phyloP scores from a whole-genome alignment of 2,329 filamentous ascomycete species.

The Ceratocystis destructans region DNA sequence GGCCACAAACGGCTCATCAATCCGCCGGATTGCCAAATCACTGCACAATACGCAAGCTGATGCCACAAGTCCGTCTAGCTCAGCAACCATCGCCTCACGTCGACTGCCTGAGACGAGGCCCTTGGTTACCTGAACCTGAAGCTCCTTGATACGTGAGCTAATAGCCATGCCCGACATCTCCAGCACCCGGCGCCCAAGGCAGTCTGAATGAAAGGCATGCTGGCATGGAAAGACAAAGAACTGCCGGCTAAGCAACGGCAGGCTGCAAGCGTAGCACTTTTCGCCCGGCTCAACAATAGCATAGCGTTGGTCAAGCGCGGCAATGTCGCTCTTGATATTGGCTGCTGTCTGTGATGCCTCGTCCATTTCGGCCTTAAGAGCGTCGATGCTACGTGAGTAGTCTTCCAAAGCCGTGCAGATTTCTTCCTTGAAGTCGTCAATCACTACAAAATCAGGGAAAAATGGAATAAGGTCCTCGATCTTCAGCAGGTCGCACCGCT shows the following conservation, averaged over 20 bases:
- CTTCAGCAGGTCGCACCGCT: constrained; percentile 75
- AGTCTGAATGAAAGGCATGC: constrained; percentile 94
- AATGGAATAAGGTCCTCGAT: constrained; percentile 97
- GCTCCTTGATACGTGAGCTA: constrained; percentile 66
- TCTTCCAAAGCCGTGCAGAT: constrained; percentile 89
- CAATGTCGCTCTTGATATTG: constrained; percentile 83
- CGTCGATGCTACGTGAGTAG: constrained; percentile 82
- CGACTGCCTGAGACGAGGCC: constrained; percentile 55
- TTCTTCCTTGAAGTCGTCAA: constrained; percentile 98
- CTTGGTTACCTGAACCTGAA: constrained; percentile 71
- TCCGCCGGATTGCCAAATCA: constrained; percentile 84
- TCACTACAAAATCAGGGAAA: constrained; percentile 96
- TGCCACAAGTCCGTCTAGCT: constrained; percentile 84
- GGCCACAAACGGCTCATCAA: constrained; percentile 83
- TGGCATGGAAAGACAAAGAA: constrained; percentile 99
- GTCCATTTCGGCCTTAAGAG: constrained; percentile 86
- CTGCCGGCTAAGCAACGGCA: constrained; percentile 76
- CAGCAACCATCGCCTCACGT: constrained; percentile 70
- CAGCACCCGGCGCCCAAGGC: constrained; percentile 71
- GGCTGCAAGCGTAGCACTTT: constrained; percentile 74
- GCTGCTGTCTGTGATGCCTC: constrained; percentile 76
- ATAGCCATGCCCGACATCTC: constrained; percentile 65
- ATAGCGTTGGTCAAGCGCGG: constrained; percentile 72
- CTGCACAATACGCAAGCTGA: constrained; percentile 86
- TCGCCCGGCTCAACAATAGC: constrained; percentile 95